phyloP scores from a whole-genome alignment of 257 asterid species.

The Coffea canephora region DNA sequence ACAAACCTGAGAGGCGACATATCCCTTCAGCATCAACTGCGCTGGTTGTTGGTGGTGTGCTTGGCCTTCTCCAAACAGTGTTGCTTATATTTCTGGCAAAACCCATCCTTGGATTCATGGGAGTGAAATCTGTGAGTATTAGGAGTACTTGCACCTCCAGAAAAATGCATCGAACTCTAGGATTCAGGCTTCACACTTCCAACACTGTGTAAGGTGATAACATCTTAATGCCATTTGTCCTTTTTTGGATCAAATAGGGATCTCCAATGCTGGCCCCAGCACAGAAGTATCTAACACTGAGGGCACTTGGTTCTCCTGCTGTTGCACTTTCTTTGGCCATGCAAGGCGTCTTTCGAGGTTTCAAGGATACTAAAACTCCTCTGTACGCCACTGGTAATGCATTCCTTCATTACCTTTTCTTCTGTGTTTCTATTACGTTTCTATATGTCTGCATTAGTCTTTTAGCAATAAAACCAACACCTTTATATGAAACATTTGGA shows the following conservation, averaged over 20 bases:
- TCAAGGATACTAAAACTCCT: constrained; percentile 90
- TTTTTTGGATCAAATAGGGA: constrained; percentile 39
- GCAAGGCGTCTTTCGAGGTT: constrained; percentile 96
- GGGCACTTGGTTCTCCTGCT: constrained; percentile 96
- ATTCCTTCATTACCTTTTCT: background rate
- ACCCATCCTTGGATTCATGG: constrained; percentile 69
- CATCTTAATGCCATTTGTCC: no score
- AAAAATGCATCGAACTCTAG: background rate
- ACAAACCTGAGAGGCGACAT: constrained; percentile 36
- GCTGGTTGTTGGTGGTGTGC: constrained; percentile 57
- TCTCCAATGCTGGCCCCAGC: constrained; percentile 85
- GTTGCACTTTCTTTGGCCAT: constrained; percentile 94
- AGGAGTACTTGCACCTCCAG: background rate
- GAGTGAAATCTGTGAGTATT: constrained; percentile 68
- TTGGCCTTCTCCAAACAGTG: constrained; percentile 72
- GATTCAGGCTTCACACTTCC: background rate
- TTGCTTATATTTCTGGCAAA: constrained; percentile 65
- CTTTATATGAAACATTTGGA: background rate
- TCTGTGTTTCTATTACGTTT: background rate
- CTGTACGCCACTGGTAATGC: constrained; percentile 77
- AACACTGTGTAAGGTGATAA: background rate
- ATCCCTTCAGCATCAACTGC: constrained; percentile 99
- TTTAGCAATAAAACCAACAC: background rate
- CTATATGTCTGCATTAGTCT: background rate
- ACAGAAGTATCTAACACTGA: constrained; percentile 56